These are phyloP conservation scores for Aspergillus fischeri DNA, from an alignment of 2,329 filamentous ascomycete species.

Conservation along the genomic window DNA sequence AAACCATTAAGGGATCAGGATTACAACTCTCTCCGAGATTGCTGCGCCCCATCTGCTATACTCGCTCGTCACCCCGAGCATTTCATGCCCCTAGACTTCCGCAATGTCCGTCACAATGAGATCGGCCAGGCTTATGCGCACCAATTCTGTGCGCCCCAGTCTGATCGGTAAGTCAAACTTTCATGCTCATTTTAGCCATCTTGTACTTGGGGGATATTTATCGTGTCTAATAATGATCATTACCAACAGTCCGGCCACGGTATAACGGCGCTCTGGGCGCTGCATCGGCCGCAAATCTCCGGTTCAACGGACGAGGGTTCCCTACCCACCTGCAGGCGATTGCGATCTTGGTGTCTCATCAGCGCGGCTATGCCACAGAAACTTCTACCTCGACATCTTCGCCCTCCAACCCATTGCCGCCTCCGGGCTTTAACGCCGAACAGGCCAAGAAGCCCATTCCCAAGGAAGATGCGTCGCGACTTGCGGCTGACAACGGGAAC, in stretches of 20 bases:
- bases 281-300: conserved; percentile 30
- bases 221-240: background rate
- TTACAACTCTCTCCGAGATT: conserved; percentile 1
- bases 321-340: conserved; percentile 53
- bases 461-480: conserved; percentile 45
- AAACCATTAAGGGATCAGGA: background rate
- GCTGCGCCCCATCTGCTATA: conserved; percentile 8
- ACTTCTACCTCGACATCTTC: conserved; percentile 47
- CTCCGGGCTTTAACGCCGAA: conserved; percentile 86
- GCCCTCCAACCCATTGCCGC: conserved; percentile 58
- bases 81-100: conserved; percentile 24
- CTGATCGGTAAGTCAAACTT: conserved; percentile 23
- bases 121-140: conserved; percentile 37
- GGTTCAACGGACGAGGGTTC: conserved; percentile 34
- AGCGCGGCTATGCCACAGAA: conserved; percentile 53
- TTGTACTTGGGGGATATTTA: background rate
- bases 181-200: background rate
- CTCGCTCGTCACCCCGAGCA: conserved; percentile 23
- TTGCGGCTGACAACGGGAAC: conserved; percentile 29
- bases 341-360: conserved; percentile 53
- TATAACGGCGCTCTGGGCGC: conserved; percentile 28
- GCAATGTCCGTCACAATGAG: conserved; percentile 38
- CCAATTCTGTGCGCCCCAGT: conserved; percentile 26
- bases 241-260: conserved; percentile 19
- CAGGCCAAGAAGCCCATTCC: conserved; percentile 80